Percentiles rank a stretch among this genome's conserved stretches.
phyloP scores from a whole-genome alignment of 192 early-diverging fungal genomes.

The Diversispora eburnea region DNA sequence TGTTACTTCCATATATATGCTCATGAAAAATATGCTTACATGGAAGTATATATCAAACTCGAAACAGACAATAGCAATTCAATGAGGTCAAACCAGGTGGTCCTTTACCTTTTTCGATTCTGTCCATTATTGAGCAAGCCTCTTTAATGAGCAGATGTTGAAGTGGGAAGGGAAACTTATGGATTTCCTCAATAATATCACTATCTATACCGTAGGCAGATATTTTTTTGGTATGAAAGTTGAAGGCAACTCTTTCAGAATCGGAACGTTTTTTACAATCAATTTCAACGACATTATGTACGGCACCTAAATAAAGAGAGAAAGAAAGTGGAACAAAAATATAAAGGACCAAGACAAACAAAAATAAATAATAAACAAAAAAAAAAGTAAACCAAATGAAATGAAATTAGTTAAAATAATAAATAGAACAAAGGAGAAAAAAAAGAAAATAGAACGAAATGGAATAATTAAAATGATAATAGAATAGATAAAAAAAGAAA shows the following conservation, averaged over 20 bases:
- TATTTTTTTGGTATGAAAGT: slow-evolving; percentile 5
- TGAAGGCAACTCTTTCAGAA: background rate
- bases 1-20: slow-evolving; percentile 11
- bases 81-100: background rate
- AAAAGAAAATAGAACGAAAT: too few species aligned
- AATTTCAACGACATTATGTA: background rate
- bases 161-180: slow-evolving; percentile 9
- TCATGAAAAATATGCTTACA: slow-evolving; percentile 14
- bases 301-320: background rate
- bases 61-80: slow-evolving; percentile 9
- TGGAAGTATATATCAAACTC: background rate
- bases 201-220: slow-evolving; percentile 1
- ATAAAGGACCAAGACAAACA: too few species aligned
- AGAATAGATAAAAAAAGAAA: too few species aligned
- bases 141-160: slow-evolving; percentile 19
- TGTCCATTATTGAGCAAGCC: background rate
- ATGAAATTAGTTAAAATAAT: too few species aligned
- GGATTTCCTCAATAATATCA: slow-evolving; percentile 11
- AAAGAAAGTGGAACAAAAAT: too few species aligned
- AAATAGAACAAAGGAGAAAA: too few species aligned
- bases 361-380: too few species aligned
- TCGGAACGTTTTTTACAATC: background rate
- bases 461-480: too few species aligned
- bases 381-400: too few species aligned
- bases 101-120: slow-evolving; percentile 3